Percentiles rank a stretch among this genome's conserved stretches.
These are phyloP conservation scores for Dendrobium catenatum DNA, from an alignment of 106 monocot species.

Conservation along the genomic window DNA sequence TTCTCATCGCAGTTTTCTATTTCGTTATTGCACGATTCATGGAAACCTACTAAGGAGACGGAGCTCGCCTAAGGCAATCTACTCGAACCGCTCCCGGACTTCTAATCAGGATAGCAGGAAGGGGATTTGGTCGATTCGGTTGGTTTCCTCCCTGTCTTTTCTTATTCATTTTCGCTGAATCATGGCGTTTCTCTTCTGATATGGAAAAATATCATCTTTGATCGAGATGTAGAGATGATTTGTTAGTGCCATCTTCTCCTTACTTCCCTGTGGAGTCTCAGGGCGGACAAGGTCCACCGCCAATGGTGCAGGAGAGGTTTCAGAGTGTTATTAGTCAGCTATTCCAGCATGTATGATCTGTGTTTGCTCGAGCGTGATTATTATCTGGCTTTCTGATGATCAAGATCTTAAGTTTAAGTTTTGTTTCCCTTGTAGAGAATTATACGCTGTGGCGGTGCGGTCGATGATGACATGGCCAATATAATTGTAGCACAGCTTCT, in stretches of 20 bases:
- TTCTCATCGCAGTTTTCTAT: background rate
- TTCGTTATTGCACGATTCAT: background rate
- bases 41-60: background rate
- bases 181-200: background rate
- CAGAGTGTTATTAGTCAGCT: conserved; percentile 86
- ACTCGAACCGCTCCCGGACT: conserved; percentile 16
- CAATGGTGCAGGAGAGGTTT: conserved; percentile 85
- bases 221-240: conserved; percentile 61
- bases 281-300: conserved; percentile 77
- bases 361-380: background rate
- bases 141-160: background rate
- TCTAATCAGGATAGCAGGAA: conserved; percentile 10
- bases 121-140: conserved; percentile 85
- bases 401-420: background rate
- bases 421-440: conserved; percentile 50
- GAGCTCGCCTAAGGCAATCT: conserved; percentile 28
- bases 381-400: background rate
- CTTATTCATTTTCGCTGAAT: background rate
- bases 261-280: conserved; percentile 52
- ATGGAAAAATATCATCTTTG: background rate
- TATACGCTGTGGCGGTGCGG: conserved; percentile 84
- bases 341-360: conserved; percentile 70
- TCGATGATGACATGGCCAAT: conserved; percentile 97
- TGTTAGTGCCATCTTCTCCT: conserved; percentile 61
- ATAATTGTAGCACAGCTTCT: conserved; percentile 81